Evolutionary conservation across 768 basidiomycete species (phyloP).

Genomic region (Trichaptum fuscoviolaceum): DNA sequence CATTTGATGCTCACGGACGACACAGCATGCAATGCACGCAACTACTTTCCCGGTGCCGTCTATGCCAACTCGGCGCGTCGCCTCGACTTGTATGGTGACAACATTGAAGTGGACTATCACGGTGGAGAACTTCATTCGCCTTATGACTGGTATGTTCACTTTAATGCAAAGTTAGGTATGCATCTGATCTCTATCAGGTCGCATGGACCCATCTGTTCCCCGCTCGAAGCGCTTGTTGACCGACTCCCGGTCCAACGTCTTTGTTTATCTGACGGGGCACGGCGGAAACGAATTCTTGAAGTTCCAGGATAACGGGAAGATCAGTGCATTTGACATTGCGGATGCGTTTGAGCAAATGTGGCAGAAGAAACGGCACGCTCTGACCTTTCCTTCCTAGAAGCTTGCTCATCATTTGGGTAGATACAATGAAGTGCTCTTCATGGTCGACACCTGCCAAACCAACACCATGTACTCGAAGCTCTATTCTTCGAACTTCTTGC

Average conservation of each 20-base stretch:
- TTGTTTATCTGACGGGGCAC: slow-evolving; percentile 98
- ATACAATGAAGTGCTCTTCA: slow-evolving; percentile 96
- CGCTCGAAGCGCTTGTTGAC: slow-evolving; percentile 89
- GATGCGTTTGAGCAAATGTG: slow-evolving; percentile 99
- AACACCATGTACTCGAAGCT: slow-evolving; percentile 92
- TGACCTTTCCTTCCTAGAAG: neutral
- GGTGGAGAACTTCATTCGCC: slow-evolving; percentile 91
- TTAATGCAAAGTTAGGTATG: neutral
- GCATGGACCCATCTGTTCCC: slow-evolving; percentile 78
- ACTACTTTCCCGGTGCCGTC: slow-evolving; percentile 87
- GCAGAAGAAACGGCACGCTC: slow-evolving; percentile 80
- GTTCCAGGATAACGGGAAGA: slow-evolving; percentile 98
- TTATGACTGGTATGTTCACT: slow-evolving; percentile 72
- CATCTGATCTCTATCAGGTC: slow-evolving; percentile 44
- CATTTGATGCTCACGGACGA: slow-evolving; percentile 99
- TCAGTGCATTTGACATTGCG: slow-evolving; percentile 94
- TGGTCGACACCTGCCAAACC: slow-evolving; percentile 98
- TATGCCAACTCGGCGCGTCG: slow-evolving; percentile 84
- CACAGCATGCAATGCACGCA: slow-evolving; percentile 87
- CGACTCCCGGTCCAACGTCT: slow-evolving; percentile 88
- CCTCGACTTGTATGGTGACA: slow-evolving; percentile 91
- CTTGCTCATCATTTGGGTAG: slow-evolving; percentile 26
- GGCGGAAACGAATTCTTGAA: slow-evolving; percentile 98
- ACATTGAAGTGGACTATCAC: slow-evolving; percentile 97
- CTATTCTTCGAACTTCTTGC: slow-evolving; percentile 91